Base-by-base conservation (phyloP, 176 grass and related monocot genomes). In the Bothriochloa decipiens region DNA sequence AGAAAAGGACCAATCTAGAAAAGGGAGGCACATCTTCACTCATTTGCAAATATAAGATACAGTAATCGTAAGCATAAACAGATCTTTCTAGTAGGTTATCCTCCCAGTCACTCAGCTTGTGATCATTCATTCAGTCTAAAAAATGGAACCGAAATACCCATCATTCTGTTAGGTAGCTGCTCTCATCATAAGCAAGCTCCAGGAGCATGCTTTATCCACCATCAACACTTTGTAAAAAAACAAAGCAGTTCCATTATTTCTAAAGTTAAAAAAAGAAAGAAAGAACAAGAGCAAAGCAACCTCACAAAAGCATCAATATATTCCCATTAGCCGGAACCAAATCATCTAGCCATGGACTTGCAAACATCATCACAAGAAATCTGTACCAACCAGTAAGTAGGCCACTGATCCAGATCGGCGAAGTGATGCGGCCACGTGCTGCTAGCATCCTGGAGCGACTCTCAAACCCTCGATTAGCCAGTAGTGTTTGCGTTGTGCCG, bases 231-330 rank as follows among this genome's bases (percentile, higher is more conserved):
- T 32, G 29, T 2, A 47, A 45, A 42, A 42, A 85, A 62, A 8
- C 14, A 65, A 61, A 83, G 69, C 69, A 64, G 68, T 11, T 33
- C 37, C 39, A 58, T 70, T n/a, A 42, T 72, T 82, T 72, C 23
- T 29, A 58, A 10, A 81, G 68, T 26, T 1, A 55, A 55, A 26
- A 22, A 32, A 32, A 32, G 29, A 32, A 26, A 26, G 23, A 0
- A 58, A 26, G 41, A 20, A 82, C 27, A 22, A 63, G 20, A 25
- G n/a, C 20, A 47, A 72, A 40, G 20, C 76, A 74, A 23, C 61
- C 46, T 49, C 63, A 49, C 55, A 75, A 75, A 39, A 69, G 82
- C 77, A 86, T 74, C 58, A 29, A 74, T 71, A 42, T 82, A 28
- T 60, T 12, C 70, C 69, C 83, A 32, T 28, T 68, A 90, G 55